Conservation (phyloP, 2,329 filamentous ascomycete genomes). For the Fusarium pseudoanthophilum region DNA sequence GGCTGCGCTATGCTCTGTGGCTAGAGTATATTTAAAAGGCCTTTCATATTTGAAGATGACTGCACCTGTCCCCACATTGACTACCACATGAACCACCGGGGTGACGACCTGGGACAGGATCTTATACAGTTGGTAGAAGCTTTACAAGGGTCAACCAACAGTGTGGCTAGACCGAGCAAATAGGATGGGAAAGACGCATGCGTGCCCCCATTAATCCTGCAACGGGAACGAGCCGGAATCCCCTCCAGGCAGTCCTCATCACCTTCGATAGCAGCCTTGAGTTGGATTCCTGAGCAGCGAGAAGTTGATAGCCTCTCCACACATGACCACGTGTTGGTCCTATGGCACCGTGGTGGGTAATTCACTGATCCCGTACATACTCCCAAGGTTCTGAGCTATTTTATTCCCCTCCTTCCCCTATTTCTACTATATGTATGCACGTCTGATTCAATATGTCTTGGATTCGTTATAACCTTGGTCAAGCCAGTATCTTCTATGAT, state of each 20-base stretch:
- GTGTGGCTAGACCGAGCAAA: not conserved
- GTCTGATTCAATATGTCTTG: not conserved
- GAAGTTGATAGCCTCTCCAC: not conserved
- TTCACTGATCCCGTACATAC: not conserved
- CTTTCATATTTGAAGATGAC: not conserved
- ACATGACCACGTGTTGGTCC: not conserved
- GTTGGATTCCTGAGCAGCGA: not conserved
- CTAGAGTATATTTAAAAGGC: rapidly evolving
- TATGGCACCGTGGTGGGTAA: rapidly evolving
- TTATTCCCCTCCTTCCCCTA: not conserved
- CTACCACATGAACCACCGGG: not conserved
- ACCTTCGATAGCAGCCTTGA: rapidly evolving
- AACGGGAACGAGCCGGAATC: not conserved
- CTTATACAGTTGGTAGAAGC: not conserved
- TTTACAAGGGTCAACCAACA: not conserved
- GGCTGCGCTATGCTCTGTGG: rapidly evolving
- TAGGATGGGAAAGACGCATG: not conserved
- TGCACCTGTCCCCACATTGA: not conserved
- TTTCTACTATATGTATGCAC: rapidly evolving
- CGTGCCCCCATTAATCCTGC: rapidly evolving
- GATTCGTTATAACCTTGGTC: slow-evolving; percentile 2
- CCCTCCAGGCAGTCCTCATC: not conserved
- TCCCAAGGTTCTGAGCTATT: rapidly evolving
- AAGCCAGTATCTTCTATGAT: slow-evolving; percentile 17
- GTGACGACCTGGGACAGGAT: not conserved